Percentiles rank a stretch among this genome's conserved stretches.
These are phyloP conservation scores for Cryptosporidium sp. DNA, from an alignment of 169 alveolate genomes.

Conservation along the genomic window DNA sequence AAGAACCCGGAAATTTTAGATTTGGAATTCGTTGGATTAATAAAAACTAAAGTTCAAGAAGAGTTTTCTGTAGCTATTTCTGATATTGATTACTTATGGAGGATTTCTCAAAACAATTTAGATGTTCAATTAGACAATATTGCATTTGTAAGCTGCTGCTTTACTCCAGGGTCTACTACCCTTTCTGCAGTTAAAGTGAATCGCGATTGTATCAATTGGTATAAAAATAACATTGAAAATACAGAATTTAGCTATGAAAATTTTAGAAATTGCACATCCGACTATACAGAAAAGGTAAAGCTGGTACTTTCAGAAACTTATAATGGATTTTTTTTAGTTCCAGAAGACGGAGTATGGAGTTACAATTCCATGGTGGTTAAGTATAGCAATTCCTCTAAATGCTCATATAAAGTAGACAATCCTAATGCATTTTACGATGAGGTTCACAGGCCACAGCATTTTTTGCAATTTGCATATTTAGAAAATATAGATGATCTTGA, in stretches of 20 bases:
- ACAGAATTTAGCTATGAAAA: slow-evolving; percentile 28
- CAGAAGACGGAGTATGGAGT: slow-evolving; percentile 99
- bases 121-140: slow-evolving; percentile 65
- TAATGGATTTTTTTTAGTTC: slow-evolving; percentile 98
- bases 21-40: slow-evolving; percentile 48
- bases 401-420: slow-evolving; percentile 88
- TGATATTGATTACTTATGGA: slow-evolving; percentile 37
- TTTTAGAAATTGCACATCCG: slow-evolving; percentile 12
- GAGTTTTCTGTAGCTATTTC: neutral
- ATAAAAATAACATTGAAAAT: slow-evolving; percentile 83
- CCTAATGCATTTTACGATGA: slow-evolving; percentile 98
- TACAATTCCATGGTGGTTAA: slow-evolving; percentile 97
- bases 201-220: slow-evolving; percentile 94
- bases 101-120: slow-evolving; percentile 24
- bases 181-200: slow-evolving; percentile 94
- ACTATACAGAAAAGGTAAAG: slow-evolving; percentile 90
- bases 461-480: slow-evolving; percentile 81
- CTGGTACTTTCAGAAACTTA: slow-evolving; percentile 95
- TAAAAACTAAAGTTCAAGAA: slow-evolving; percentile 45
- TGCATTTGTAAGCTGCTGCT: slow-evolving; percentile 88
- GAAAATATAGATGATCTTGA: slow-evolving; percentile 76
- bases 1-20: slow-evolving; percentile 82
- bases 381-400: slow-evolving; percentile 40
- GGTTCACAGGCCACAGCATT: slow-evolving; percentile 92
- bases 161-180: slow-evolving; percentile 98